A percentile compares a stretch with the other conserved stretches of the same genome.
These are phyloP conservation scores for Adansonia gregorii DNA, from an alignment of 441 rosid species.

Conservation along the genomic window DNA sequence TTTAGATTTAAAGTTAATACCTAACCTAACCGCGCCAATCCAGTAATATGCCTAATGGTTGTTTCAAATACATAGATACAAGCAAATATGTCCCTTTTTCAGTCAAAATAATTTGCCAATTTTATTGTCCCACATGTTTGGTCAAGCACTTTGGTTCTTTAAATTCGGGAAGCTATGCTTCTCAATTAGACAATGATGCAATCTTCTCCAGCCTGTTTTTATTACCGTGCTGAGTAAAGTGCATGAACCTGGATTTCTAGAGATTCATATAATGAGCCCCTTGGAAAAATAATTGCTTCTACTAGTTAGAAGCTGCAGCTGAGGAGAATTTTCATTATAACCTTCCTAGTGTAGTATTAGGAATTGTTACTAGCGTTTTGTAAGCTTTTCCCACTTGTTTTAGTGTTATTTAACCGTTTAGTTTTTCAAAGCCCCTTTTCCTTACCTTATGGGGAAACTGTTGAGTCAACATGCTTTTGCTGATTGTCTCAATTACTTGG, in stretches of 20 bases:
- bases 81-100: not conserved
- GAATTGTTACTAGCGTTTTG: constrained; percentile 4
- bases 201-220: not conserved
- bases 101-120: not conserved
- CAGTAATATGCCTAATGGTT: not conserved
- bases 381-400: not conserved
- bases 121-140: not conserved
- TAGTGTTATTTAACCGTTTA: constrained; percentile 5
- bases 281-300: not conserved
- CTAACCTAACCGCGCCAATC: not conserved
- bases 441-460: not conserved
- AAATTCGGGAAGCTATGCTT: not conserved
- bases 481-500: constrained; percentile 2
- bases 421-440: not conserved
- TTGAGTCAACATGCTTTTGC: constrained; percentile 13
- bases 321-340: not conserved
- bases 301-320: not conserved
- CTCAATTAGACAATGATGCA: not conserved
- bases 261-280: not conserved
- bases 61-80: constrained; percentile 7
- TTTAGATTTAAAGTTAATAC: constrained; percentile 10
- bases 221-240: not conserved
- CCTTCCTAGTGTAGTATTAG: not conserved
- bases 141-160: not conserved
- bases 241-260: not conserved